Base-by-base conservation (phyloP, 2,329 filamentous ascomycete genomes). In the Colletotrichum scovillei region DNA sequence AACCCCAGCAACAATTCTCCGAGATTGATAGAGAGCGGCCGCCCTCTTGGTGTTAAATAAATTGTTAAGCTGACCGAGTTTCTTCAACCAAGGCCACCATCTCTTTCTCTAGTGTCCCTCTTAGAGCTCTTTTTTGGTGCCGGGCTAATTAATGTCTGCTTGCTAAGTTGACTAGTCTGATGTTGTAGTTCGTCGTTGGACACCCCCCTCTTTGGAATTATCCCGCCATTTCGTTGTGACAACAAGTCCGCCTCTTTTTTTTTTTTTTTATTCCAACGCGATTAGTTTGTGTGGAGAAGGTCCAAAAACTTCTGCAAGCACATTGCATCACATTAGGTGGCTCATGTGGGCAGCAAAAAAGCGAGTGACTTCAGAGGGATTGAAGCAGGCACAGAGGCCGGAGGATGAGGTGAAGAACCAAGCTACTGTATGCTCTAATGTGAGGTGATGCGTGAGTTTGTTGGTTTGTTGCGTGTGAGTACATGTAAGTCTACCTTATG, bases 31-130 rank as follows among this genome's bases (percentile, higher is more conserved):
- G 24, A 28, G 52, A 24, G 46, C 62, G 62, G 62, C 62, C n/a
- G 62, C 46, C 46, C 28, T 63, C 46, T 28, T 14, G 46, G 52
- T 63, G 46, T 53, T 63, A 65, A 57, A 65, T 28, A 42, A 65
- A 65, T 65, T 65, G 63, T 65, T 65, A 65, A 65, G 63, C 63
- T 65, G 63, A 65, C 63, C 63, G 63, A 42, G 22, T 42, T 56
- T 65, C 52, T 46, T 46, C 52, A 57, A 22, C 16, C 11, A 49
- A 32, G 32, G 7, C 63, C 2, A 52, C 30, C 52, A 26, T 22
- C 22, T 65, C 9, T 7, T 16, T 8, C 14, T 2, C 9, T 46
- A 56, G 55, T 52, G 12, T 14, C n/a, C 42, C 62, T 19, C 22
- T 38, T 53, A 35, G 46, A 5, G 24, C 42, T 24, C 38, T 19